Base-by-base conservation (phyloP, 2,329 filamentous ascomycete genomes). In the Byssoonygena ceratinophila region DNA sequence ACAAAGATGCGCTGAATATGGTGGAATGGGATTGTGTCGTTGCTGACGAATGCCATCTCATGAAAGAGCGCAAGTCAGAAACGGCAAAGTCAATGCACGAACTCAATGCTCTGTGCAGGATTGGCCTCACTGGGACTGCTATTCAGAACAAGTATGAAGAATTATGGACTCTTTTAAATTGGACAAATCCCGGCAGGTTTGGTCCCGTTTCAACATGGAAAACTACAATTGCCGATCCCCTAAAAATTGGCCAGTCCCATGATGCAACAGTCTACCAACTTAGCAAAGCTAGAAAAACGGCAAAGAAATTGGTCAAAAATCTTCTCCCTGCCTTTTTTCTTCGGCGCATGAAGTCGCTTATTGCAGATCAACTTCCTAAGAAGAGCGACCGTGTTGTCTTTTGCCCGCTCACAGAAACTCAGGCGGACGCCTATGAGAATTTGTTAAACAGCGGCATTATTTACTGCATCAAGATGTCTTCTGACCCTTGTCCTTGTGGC, bases 111-210 rank as follows among this genome's bases (percentile, higher is more conserved):
- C 77, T 97, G 1, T 97, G 92, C 63, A 81, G 92, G 31, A 90
- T 98, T 55, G 92, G 92, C 0, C 75, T 98, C 7, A 97, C 90
- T 0, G 92, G 92, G 1, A 98, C 92, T 0, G 91, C 91, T 0
- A 96, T 98, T 41, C 92, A 98, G 65, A 98, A 98, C 68, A 92
- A 87, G 59, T 98, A 98, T 65, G 88, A 96, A 64, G 92, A 98
- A 66, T 76, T 98, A 0, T 98, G 91, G 91, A 94, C 89, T 0
- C 74, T 98, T 0, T 74, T 98, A 2, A 94, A 98, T 65, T 98
- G 92, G 92, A 90, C 89, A 0, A 92, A 94, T 60, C 92, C 92
- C 0, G 91, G 89, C 0, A 70, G 68, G 36, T 77, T 85, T 57
- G 81, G 82, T 0, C 79, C 81, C 0, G 69, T 85, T 8, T 72